Conservation (phyloP, 2,329 filamentous ascomycete genomes). For the Pleomassaria siparia region DNA sequence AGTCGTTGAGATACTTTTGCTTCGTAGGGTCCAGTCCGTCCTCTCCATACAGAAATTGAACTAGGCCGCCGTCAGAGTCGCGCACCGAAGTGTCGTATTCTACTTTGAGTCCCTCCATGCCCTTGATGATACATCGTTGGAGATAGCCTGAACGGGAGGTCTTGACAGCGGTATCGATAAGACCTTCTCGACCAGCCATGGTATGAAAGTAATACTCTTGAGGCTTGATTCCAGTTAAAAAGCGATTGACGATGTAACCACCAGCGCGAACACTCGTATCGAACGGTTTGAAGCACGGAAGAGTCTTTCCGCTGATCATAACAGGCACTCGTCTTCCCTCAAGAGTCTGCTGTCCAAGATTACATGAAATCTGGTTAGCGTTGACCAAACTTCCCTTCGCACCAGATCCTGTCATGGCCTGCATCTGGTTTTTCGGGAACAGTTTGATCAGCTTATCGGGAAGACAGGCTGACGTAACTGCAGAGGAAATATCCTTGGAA, state of each 20-base stretch:
- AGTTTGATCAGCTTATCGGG: constrained; percentile 82
- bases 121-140: constrained; percentile 96
- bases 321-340: constrained; percentile 92
- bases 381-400: constrained; percentile 94
- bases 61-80: constrained; percentile 87
- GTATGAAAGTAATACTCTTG: constrained; percentile 99
- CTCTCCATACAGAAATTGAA: constrained; percentile 96
- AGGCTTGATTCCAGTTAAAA: constrained; percentile 94
- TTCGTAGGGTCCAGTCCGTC: constrained; percentile 94
- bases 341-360: constrained; percentile 92
- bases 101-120: constrained; percentile 91
- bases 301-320: constrained; percentile 96
- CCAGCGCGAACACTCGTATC: constrained; percentile 88
- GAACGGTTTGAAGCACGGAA: constrained; percentile 91
- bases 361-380: constrained; percentile 96
- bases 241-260: constrained; percentile 92
- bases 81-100: constrained; percentile 93
- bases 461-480: constrained; percentile 76
- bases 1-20: constrained; percentile 86
- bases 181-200: constrained; percentile 96
- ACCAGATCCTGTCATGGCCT: constrained; percentile 95
- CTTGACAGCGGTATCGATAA: constrained; percentile 99
- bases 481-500: constrained; percentile 70
- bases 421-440: constrained; percentile 98
- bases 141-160: constrained; percentile 96